phyloP scores from a whole-genome alignment of 2,329 filamentous ascomycete genomes.

The Phoma herbarum region DNA sequence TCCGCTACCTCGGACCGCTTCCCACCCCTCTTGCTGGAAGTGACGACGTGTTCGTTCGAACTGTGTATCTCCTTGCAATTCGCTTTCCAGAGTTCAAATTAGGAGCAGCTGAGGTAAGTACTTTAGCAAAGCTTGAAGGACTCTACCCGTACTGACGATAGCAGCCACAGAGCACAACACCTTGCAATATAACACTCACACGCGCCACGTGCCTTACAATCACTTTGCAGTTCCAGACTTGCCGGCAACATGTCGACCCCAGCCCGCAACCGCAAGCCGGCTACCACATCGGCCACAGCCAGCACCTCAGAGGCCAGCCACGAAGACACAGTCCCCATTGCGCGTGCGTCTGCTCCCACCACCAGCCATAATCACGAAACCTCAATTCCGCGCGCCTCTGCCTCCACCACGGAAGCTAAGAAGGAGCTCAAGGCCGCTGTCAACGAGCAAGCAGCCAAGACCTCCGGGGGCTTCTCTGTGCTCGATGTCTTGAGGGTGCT shows the following conservation, averaged over 20 bases:
- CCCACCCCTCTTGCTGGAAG: constrained; percentile 9
- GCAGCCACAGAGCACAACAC: background rate
- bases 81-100: background rate
- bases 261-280: constrained; percentile 35
- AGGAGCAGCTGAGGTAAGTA: background rate
- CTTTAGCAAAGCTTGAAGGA: background rate
- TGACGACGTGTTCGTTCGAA: constrained; percentile 14
- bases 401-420: constrained; percentile 34
- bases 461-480: constrained; percentile 39
- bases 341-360: background rate
- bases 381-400: constrained; percentile 12
- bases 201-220: background rate
- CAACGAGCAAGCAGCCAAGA: constrained; percentile 34
- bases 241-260: constrained; percentile 29
- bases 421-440: constrained; percentile 37
- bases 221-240: background rate
- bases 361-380: constrained; percentile 8
- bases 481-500: constrained; percentile 76
- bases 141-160: background rate
- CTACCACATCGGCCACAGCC: constrained; percentile 19
- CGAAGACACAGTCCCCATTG: background rate
- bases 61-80: background rate
- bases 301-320: background rate
- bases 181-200: background rate
- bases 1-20: constrained; percentile 24